Conservation (phyloP, 23 red algal species). For the Cyanidium caldarium region DNA sequence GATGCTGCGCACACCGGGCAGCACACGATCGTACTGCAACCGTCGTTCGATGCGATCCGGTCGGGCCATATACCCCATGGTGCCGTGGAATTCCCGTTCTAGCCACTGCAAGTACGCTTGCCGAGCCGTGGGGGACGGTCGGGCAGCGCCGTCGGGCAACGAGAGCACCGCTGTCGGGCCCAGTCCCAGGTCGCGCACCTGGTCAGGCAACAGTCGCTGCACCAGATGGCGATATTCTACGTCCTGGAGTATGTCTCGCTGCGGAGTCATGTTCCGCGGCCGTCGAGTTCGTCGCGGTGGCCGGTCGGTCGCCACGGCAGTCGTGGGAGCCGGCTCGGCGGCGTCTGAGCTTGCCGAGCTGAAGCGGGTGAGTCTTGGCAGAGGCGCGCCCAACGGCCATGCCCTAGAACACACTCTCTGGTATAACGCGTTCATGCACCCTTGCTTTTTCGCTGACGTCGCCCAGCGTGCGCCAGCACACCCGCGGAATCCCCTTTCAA, state of each 20-base stretch:
- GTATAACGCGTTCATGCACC: too few relatives aligned
- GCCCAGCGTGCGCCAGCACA: too few relatives aligned
- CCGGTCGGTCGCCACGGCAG: too few relatives aligned
- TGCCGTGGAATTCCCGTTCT: conserved; percentile 28
- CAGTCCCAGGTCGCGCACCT: background rate
- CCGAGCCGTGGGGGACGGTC: background rate
- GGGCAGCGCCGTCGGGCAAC: background rate
- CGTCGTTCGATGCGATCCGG: conserved; percentile 67
- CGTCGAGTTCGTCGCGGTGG: too few relatives aligned
- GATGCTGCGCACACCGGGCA: conserved; percentile 54
- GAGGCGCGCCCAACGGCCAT: too few relatives aligned
- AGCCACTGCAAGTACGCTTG: background rate
- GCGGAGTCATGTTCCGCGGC: background rate
- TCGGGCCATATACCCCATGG: conserved; percentile 78
- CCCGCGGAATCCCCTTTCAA: too few relatives aligned
- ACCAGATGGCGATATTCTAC: background rate
- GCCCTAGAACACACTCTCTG: too few relatives aligned
- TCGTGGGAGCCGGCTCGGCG: too few relatives aligned
- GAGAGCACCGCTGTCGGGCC: background rate
- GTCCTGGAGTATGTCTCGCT: background rate
- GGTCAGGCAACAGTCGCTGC: background rate
- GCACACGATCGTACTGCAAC: conserved; percentile 30
- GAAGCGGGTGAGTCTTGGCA: too few relatives aligned
- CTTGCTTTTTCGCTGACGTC: too few relatives aligned
- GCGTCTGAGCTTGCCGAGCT: too few relatives aligned